These are phyloP conservation scores for Calonectria leucothoes DNA, from an alignment of 2,329 filamentous ascomycete species.

Conservation along the genomic window DNA sequence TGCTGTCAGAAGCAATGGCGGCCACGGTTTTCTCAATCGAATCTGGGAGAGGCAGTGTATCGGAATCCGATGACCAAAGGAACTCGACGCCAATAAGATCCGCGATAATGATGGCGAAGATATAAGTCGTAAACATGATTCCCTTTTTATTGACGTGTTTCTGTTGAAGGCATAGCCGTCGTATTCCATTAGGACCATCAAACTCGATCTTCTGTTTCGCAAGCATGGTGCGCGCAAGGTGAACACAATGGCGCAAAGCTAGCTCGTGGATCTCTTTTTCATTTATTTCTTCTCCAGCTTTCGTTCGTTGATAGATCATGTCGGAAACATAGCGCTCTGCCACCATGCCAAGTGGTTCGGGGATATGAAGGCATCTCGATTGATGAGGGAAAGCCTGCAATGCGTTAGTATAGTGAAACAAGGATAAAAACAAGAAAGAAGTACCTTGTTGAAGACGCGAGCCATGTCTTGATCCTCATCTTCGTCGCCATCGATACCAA, in stretches of 20 bases:
- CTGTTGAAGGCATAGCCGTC: constrained; percentile 37
- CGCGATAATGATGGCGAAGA: constrained; percentile 40
- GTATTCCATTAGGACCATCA: constrained; percentile 22
- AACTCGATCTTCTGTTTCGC: constrained; percentile 32
- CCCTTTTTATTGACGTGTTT: constrained; percentile 42
- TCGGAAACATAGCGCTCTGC: constrained; percentile 33
- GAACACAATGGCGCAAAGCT: constrained; percentile 36
- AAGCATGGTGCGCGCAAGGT: constrained; percentile 32
- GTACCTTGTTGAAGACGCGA: constrained; percentile 36
- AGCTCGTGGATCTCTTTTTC: constrained; percentile 27
- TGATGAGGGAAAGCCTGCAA: constrained; percentile 33
- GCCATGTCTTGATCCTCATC: constrained; percentile 38
- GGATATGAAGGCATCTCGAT: constrained; percentile 32
- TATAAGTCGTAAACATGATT: constrained; percentile 41
- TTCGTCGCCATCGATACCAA: constrained; percentile 40
- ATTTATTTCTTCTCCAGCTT: constrained; percentile 25
- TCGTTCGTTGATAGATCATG: constrained; percentile 20
- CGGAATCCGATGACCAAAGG: constrained; percentile 42
- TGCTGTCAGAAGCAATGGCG: constrained; percentile 31
- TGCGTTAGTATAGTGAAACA: not conserved
- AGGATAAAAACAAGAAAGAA: not conserved
- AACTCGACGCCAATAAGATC: constrained; percentile 39
- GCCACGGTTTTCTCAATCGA: constrained; percentile 34
- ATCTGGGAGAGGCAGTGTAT: constrained; percentile 34
- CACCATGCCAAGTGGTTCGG: constrained; percentile 35